Base-by-base conservation (phyloP, 2,329 filamentous ascomycete species). In the Sphaerulina musiva region DNA sequence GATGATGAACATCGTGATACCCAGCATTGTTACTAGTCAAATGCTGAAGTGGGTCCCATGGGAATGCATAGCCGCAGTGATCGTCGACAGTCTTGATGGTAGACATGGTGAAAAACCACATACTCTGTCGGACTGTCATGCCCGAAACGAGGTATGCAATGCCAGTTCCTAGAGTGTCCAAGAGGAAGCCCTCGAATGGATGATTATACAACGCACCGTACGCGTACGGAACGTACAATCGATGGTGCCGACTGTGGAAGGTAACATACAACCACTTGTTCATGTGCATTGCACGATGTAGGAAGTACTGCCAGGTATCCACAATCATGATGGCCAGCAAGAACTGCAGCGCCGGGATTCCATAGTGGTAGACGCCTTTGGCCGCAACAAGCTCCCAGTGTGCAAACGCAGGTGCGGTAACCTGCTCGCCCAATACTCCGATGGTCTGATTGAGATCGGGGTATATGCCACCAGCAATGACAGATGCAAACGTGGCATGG, bases 231-330 rank as follows among this genome's bases (percentile, higher is more conserved):
- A 97, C 93, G 71, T 98, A 97, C 34, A 98, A 84, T 40, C 92
- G 87, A 77, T 98, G 93, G 72, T 98, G 93, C 56, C 92, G 85
- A 45, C 91, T 92, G 75, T 97, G 93, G 75, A 96, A 93, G 51
- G 85, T 87, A 59, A 84, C 86, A 78, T 97, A 97, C 64, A 98
- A 80, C 87, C 89, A 97, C 72, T 88, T 91, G 76, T 97, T 96
- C 76, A 93, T 79, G 74, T 98, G 93, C 93, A 98, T 98, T 54
- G 86, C 81, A 39, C 93, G 89, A 73, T 98, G 93, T 65, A 92
- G 80, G 74, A 96, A 95, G 75, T 98, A 98, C 70, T 98, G 92
- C 93, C 93, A 98, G 43, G 90, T 93, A 73, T 98, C 93, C 63
- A 97, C 81, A 61, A 95, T 77, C 60, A 82, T 74, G 56, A 92